Percentiles rank a stretch among this genome's conserved stretches.
Conservation (phyloP, 2,329 filamentous ascomycete genomes). For the Trichoderma arundinaceum region DNA sequence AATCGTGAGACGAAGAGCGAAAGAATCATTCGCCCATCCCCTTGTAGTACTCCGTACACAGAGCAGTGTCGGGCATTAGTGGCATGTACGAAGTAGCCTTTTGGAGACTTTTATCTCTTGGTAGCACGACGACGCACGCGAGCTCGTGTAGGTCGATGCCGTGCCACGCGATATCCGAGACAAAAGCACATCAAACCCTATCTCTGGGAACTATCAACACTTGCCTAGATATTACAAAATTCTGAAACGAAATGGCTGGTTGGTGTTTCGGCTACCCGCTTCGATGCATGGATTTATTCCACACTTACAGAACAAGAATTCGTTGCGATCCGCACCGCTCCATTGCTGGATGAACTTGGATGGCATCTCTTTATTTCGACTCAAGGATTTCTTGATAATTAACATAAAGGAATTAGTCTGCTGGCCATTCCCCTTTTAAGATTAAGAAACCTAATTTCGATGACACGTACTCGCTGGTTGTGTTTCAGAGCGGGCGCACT, state of each 20-base stretch:
- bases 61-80: conserved; percentile 12
- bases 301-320: conserved; percentile 12
- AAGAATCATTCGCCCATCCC: neutral
- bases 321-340: conserved; percentile 15
- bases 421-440: neutral
- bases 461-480: neutral
- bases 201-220: conserved; percentile 21
- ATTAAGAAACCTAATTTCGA: neutral
- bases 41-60: conserved; percentile 6
- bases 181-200: conserved; percentile 32
- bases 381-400: neutral
- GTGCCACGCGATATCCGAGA: conserved; percentile 31
- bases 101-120: conserved; percentile 10
- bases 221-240: conserved; percentile 13
- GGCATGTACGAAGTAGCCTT: conserved; percentile 12
- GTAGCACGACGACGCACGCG: conserved; percentile 29
- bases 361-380: neutral
- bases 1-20: neutral
- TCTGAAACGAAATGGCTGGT: conserved; percentile 31
- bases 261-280: conserved; percentile 28
- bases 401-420: neutral
- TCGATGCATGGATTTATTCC: conserved; percentile 2
- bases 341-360: neutral
- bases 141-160: conserved; percentile 31
- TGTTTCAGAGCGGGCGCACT: conserved; percentile 6